Base-by-base conservation (phyloP, 2,329 filamentous ascomycete genomes). In the Fusarium metavorans region DNA sequence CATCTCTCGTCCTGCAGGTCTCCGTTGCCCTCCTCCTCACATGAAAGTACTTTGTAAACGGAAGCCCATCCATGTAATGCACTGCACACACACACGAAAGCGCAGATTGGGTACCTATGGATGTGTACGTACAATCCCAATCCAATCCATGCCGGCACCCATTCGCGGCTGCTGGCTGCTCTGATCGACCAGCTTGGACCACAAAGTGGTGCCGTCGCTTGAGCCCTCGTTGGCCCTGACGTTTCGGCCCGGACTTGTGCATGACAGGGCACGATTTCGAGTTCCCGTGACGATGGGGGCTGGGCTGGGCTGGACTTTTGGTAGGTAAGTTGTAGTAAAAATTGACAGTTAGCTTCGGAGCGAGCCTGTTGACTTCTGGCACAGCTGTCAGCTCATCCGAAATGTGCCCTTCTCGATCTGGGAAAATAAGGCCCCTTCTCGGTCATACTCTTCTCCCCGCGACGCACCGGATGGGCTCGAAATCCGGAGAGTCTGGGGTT, bases 171-270 rank as follows among this genome's bases (percentile, higher is more conserved):
- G 27, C 52, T 56, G 52, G 27, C 52, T 56, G 52, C 34, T 58
- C 34, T 25, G 56, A 58, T 58, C 56, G 56, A 39, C 35, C 35
- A 61, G 58, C 58, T 61, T 61, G 58, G 58, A 20, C 58, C 58
- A 52, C 34, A 27, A 58, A 39, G 34, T 25, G 35, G 60, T 27
- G 43, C 61, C 50, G 48, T 64, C 56, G 23, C 50, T 54, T 64
- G 39, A 27, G 35, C 8, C 35, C 52, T 65, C 34, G 52, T 35
- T 52, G 37, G 52, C 68, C 74, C 66, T 76, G 76, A 73, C 76
- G 76, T 78, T 77, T 78, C 76, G 76, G 76, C 62, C 73, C 76
- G 76, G 76, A 70, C 66, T 69, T 62, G 73, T 78, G 76, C 76
- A 76, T 78, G 76, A 68, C 74, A 72, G 64, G 65, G 48, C 48